Evolutionary conservation across 1,284 basidiomycete species (phyloP).

Genomic region (Xanthoconium separans): DNA sequence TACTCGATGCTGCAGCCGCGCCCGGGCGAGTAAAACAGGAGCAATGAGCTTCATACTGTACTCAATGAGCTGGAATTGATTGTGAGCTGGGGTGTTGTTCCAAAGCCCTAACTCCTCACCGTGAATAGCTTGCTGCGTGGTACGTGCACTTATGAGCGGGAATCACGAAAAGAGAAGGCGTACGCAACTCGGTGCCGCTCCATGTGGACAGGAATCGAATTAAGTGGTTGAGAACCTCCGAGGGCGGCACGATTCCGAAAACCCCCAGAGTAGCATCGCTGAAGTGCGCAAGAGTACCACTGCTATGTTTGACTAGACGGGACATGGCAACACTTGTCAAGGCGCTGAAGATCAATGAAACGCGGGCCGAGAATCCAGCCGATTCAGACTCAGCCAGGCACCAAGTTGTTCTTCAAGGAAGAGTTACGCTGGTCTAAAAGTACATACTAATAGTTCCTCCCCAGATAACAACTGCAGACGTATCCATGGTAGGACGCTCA

Average conservation of each 20-base stretch:
- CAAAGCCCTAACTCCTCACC: constrained; percentile 37
- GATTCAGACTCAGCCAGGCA: not conserved
- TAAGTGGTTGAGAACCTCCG: constrained; percentile 65
- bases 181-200: constrained; percentile 78
- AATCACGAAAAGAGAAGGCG: constrained; percentile 10
- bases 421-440: too few species aligned
- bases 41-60: constrained; percentile 67
- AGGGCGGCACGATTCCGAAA: constrained; percentile 56
- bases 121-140: constrained; percentile 68
- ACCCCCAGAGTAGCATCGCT: constrained; percentile 63
- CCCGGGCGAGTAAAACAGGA: constrained; percentile 64
- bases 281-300: constrained; percentile 41
- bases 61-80: constrained; percentile 56
- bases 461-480: too few species aligned
- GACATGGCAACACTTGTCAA: constrained; percentile 35
- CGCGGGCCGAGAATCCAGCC: not conserved
- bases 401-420: too few species aligned
- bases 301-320: constrained; percentile 28
- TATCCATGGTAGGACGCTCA: too few species aligned
- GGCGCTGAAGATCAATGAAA: too few species aligned
- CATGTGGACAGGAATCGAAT: constrained; percentile 74
- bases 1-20: constrained; percentile 60
- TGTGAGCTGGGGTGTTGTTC: not conserved
- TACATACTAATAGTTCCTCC: too few species aligned
- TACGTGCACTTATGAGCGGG: constrained; percentile 16